Evolutionary conservation across 257 asterid genomes (phyloP), one percentile per base, ranked within the genome.

Genomic region (Cordia subcordata): DNA sequence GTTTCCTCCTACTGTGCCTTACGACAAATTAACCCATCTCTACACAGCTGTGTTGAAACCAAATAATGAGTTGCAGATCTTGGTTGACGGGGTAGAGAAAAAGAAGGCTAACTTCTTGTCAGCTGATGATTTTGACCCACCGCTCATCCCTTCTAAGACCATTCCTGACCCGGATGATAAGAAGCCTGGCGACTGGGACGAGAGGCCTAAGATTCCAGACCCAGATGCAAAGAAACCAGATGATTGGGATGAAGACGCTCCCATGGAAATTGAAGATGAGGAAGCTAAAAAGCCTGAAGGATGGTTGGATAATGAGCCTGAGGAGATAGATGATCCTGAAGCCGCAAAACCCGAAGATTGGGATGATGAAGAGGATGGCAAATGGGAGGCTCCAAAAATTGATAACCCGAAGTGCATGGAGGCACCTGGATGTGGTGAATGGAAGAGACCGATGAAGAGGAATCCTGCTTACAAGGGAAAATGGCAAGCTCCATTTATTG

Each of bases 321-420:
- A 86, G 68, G 99, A 88, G 60, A 67, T 92, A 20, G 96, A 92
- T 70, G 97, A 92, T 65, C 97, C 99, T 1, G 99, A 92, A 71
- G 83, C 97, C 10, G 55, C 85, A 9, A 92, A 92, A 66, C 99
- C 97, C 3, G 97, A 88, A 70, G 99, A 92, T 50, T 92, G 99
- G 99, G 97, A 86, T 60, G 97, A 92, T 55, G 96, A 92, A 33
- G 99, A 92, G 78, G 98, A 92, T 78, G 98, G 98, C 68, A 87
- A 79, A 47, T 92, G 98, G 98, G 98, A 92, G 76, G 87, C 96
- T 20, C 96, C 98, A 0, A 88, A 92, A 61, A 61, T 81, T 35
- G 96, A 92, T 59, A 92, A 92, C 81, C 98, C 96, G 0, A 88
- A 74, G 64, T 92, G 98, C 59, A 68, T 63, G 0, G 94, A 78